These are phyloP conservation scores for Candida mattraensis DNA, from an alignment of 805 yeast genomes.

Conservation along the genomic window DNA sequence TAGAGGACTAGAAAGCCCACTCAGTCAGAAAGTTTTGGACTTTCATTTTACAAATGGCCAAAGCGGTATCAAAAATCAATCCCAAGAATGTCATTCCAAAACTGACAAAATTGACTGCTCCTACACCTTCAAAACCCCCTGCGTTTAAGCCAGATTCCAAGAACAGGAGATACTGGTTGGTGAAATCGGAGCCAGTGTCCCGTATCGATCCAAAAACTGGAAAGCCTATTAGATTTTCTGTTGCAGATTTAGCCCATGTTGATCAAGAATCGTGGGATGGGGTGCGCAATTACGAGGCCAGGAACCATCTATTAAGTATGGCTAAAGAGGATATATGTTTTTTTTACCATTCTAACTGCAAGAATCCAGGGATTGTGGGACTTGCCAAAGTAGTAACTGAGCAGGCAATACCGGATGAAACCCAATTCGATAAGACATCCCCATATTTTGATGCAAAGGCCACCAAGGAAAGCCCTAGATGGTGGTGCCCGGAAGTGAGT, in stretches of 20 bases:
- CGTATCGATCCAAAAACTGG: constrained; percentile 49
- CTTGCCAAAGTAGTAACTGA: constrained; percentile 36
- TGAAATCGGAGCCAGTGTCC: constrained; percentile 55
- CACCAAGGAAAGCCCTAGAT: constrained; percentile 41
- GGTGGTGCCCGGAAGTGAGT: constrained; percentile 58
- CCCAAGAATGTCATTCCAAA: constrained; percentile 6
- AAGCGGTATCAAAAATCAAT: background rate
- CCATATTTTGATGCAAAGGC: constrained; percentile 51
- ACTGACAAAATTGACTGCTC: constrained; percentile 15
- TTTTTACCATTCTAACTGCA: constrained; percentile 58
- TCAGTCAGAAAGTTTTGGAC: too few relatives aligned
- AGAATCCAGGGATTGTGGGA: constrained; percentile 56
- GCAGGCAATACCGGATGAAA: constrained; percentile 39
- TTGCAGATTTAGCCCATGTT: constrained; percentile 41
- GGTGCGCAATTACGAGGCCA: constrained; percentile 57
- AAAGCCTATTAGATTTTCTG: constrained; percentile 48
- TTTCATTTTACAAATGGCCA: too few relatives aligned
- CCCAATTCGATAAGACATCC: constrained; percentile 42
- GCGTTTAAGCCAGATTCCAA: constrained; percentile 28
- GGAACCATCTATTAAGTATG: constrained; percentile 51
- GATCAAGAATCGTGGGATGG: constrained; percentile 56
- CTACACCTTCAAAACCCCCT: constrained; percentile 36
- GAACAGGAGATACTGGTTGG: constrained; percentile 47
- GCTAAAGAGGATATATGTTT: constrained; percentile 44
- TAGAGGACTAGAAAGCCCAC: too few relatives aligned